phyloP scores from a whole-genome alignment of 2,329 filamentous ascomycete genomes.

The Fusarium mexicanum region DNA sequence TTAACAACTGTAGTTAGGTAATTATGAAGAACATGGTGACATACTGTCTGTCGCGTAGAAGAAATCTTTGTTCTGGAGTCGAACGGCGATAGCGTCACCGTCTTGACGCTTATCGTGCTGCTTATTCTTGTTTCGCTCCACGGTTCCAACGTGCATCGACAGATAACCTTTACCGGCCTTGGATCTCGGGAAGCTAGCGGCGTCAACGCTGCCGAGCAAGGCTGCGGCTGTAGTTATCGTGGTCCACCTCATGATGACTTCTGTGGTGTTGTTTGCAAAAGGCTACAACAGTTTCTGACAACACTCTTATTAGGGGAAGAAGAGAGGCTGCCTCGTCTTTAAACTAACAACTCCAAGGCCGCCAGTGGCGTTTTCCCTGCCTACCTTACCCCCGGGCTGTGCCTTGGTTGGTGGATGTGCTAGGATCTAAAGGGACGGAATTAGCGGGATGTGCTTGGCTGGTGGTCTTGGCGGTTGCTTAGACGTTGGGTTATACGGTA shows the following conservation, averaged over 20 bases:
- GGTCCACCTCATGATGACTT: constrained; percentile 39
- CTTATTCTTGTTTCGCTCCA: constrained; percentile 42
- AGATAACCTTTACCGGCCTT: constrained; percentile 50
- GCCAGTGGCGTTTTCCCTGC: constrained; percentile 14
- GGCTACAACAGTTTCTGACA: not conserved
- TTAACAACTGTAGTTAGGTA: not conserved
- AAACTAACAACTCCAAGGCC: constrained; percentile 1
- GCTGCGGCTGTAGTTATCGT: constrained; percentile 27
- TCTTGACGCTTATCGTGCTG: constrained; percentile 31
- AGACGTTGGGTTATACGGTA: constrained; percentile 14
- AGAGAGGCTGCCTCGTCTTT: constrained; percentile 7
- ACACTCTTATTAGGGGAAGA: not conserved
- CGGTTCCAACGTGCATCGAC: constrained; percentile 48
- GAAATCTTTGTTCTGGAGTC: constrained; percentile 49
- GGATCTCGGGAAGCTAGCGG: constrained; percentile 43
- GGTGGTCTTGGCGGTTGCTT: constrained; percentile 1
- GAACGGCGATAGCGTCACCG: constrained; percentile 42
- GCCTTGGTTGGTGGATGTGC: constrained; percentile 1
- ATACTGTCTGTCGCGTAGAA: constrained; percentile 53
- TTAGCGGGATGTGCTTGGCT: constrained; percentile 4
- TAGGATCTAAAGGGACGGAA: not conserved
- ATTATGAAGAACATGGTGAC: constrained; percentile 27
- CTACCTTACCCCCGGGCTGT: constrained; percentile 2
- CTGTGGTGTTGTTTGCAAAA: constrained; percentile 6
- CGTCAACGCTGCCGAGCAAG: constrained; percentile 27